Conservation (phyloP, 1,284 basidiomycete species). For the Trametes hirsuta region DNA sequence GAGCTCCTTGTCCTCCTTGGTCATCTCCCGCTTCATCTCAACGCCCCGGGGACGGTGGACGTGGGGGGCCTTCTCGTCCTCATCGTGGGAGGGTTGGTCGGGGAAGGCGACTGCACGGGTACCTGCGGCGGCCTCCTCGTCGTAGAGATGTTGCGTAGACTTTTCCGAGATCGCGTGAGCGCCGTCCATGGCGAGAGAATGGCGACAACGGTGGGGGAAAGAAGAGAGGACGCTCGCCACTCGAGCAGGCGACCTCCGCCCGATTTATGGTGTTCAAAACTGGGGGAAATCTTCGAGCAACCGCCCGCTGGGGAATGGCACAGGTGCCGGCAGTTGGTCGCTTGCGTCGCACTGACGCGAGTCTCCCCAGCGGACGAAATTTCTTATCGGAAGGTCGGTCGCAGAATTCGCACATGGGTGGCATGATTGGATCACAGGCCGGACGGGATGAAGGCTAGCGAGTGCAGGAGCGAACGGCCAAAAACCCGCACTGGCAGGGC, state of each 20-base stretch:
- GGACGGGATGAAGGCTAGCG: conserved; percentile 13
- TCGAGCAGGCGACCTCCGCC: background rate
- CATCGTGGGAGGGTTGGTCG: conserved; percentile 36
- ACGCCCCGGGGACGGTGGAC: conserved; percentile 50
- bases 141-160: conserved; percentile 15
- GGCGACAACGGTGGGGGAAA: conserved; percentile 3
- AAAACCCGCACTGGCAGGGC: conserved; percentile 36
- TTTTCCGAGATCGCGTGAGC: conserved; percentile 22
- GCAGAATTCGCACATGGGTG: conserved; percentile 30
- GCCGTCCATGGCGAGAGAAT: conserved; percentile 22
- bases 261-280: conserved; percentile 10
- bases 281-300: conserved; percentile 12
- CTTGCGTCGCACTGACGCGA: background rate
- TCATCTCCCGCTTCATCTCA: conserved; percentile 63
- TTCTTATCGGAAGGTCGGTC: conserved; percentile 25
- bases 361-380: conserved; percentile 3
- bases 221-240: background rate
- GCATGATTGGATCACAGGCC: conserved; percentile 32
- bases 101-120: conserved; percentile 51
- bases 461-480: conserved; percentile 37
- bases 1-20: conserved; percentile 67
- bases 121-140: conserved; percentile 28
- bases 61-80: conserved; percentile 43
- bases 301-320: background rate
- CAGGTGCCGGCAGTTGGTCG: background rate